Base-by-base conservation (phyloP, 2,329 filamentous ascomycete genomes). In the Gremmenia infestans region DNA sequence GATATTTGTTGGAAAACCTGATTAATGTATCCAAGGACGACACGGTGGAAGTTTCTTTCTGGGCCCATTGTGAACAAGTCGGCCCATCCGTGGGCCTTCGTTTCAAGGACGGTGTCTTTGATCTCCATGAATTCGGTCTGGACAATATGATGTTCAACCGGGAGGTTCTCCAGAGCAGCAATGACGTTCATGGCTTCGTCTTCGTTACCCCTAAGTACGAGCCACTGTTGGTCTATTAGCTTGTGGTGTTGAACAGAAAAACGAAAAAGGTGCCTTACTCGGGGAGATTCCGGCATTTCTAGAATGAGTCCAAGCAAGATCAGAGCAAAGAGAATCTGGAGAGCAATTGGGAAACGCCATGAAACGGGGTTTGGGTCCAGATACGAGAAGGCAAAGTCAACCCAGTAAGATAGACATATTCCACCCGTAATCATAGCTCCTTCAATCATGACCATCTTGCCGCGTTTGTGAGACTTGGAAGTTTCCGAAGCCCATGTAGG, bases 31-130 rank as follows among this genome's bases (percentile, higher is more conserved):
- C 76, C 79, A 2, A 82, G 72, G 51, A 80, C 62, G 68, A 81
- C 77, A 15, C 79, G 73, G n/a, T 79, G 75, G 68, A 80, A 77
- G 58, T 80, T 75, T 56, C 80, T 76, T 5, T 76, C 77, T 59
- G 78, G 77, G 25, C 77, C 77, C 54, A 75, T 76, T 7, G 75
- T 76, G 59, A 81, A 75, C 2, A 81, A 71, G 8, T 76, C 74
- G 23, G 69, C 72, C 67, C 73, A 71, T 2, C 64, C 63, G 17
- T 58, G 52, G 11, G 56, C 46, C 9, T 58, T 60, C 25, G 60
- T 73, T 67, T 91, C 87, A n/a, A 83, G 72, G n/a, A 88, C 85
- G 0, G 87, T 82, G 52, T 85, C 80, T 63, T 82, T 81, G 61
- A 79, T 79, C 40, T 73, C 72, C 3, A 65, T 52, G 52, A 76